Percentiles rank a stretch among this genome's conserved stretches.
Conservation (phyloP, 352 stramenopile genomes). For the Globisporangium nunn region DNA sequence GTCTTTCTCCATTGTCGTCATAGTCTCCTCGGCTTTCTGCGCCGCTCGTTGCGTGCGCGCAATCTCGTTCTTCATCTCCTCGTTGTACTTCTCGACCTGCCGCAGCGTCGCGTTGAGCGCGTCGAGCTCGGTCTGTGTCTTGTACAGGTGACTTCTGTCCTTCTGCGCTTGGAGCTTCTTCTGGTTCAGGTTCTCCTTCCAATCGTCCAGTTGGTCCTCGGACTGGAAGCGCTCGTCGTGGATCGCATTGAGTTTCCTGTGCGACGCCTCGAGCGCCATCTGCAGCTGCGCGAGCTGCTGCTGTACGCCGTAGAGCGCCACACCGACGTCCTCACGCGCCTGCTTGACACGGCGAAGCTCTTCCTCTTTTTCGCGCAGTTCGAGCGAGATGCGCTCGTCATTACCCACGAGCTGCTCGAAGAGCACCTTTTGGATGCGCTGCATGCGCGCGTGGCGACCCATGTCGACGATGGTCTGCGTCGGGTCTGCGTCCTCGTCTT, state of each 20-base stretch:
- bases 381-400: constrained; percentile 59
- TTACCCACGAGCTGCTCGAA: constrained; percentile 74
- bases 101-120: constrained; percentile 73
- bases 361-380: constrained; percentile 74
- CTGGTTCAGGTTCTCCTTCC: constrained; percentile 46
- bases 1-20: constrained; percentile 89
- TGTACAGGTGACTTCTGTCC: constrained; percentile 58
- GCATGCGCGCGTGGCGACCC: constrained; percentile 69
- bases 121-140: constrained; percentile 86
- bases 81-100: constrained; percentile 92
- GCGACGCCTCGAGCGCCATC: constrained; percentile 78
- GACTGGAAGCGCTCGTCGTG: constrained; percentile 63
- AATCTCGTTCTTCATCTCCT: constrained; percentile 94
- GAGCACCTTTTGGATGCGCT: constrained; percentile 81
- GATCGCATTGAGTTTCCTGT: constrained; percentile 57
- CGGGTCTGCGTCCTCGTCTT: constrained; percentile 53
- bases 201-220: constrained; percentile 69
- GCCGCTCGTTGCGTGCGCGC: constrained; percentile 86
- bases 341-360: constrained; percentile 60
- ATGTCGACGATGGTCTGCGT: constrained; percentile 82
- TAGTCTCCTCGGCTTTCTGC: constrained; percentile 92
- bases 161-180: constrained; percentile 65
- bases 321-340: constrained; percentile 84
- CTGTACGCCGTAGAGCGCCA: constrained; percentile 92
- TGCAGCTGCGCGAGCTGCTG: constrained; percentile 93